Percentiles rank a stretch among this genome's conserved stretches.
Conservation (phyloP, 768 basidiomycete species). For the Boletus fagicola region DNA sequence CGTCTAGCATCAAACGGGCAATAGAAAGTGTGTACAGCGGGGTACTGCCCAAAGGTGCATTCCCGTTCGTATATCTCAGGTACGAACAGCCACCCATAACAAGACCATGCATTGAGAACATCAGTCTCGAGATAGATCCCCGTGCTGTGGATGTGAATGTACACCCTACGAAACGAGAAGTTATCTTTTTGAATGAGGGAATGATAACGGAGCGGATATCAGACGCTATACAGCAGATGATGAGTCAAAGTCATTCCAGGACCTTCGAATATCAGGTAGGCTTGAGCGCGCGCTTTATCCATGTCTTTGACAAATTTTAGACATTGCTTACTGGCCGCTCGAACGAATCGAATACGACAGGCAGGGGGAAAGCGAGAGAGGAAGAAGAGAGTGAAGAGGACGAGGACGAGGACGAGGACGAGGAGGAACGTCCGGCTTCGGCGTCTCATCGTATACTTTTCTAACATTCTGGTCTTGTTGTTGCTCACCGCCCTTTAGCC, state of each 20-base stretch:
- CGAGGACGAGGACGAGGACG: conserved; percentile 33
- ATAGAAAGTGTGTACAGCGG: conserved; percentile 83
- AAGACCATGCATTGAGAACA: not conserved
- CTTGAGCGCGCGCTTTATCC: not conserved
- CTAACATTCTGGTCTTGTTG: not conserved
- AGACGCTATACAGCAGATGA: conserved; percentile 68
- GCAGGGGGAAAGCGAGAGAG: conserved; percentile 40
- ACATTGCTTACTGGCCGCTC: conserved; percentile 59
- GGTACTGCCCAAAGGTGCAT: conserved; percentile 85
- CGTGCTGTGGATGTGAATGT: conserved; percentile 94
- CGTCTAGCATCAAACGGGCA: conserved; percentile 78
- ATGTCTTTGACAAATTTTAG: conserved; percentile 32
- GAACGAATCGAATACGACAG: conserved; percentile 27
- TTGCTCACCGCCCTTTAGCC: conserved; percentile 14
- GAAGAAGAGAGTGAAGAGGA: conserved; percentile 33
- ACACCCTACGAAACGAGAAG: conserved; percentile 96
- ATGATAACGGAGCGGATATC: conserved; percentile 74
- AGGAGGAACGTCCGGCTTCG: conserved; percentile 27
- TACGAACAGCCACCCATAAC: conserved; percentile 30
- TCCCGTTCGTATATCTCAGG: conserved; percentile 94
- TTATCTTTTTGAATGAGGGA: conserved; percentile 93
- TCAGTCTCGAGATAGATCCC: conserved; percentile 79
- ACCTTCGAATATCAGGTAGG: conserved; percentile 71
- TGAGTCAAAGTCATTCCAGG: conserved; percentile 62
- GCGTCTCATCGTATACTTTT: conserved; percentile 25